phyloP scores from a whole-genome alignment of 1,139 yeast species.

The Protomyces macrosporus region DNA sequence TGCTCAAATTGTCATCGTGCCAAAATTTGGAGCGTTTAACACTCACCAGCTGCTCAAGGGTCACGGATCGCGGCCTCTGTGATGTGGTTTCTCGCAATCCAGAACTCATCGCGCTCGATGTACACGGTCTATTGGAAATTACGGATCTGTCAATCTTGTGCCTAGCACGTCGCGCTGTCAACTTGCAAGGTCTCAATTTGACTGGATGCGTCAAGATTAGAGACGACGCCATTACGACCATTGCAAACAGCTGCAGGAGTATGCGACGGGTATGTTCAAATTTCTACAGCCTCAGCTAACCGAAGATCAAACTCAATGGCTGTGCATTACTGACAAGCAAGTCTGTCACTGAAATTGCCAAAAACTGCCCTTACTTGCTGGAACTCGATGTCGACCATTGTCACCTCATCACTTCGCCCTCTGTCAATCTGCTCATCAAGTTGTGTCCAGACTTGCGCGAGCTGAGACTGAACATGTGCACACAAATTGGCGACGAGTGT shows the following conservation, averaged over 20 bases:
- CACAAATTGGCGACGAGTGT: slow-evolving; percentile 15
- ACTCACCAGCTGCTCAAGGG: slow-evolving; percentile 67
- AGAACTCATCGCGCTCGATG: slow-evolving; percentile 75
- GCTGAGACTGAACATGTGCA: slow-evolving; percentile 50
- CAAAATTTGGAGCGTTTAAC: slow-evolving; percentile 78
- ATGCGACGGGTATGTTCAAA: slow-evolving; percentile 50
- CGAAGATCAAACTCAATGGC: slow-evolving; percentile 61
- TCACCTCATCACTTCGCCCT: slow-evolving; percentile 61
- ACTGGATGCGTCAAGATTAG: slow-evolving; percentile 72
- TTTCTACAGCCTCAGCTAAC: not conserved
- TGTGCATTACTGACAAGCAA: slow-evolving; percentile 63
- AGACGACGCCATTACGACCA: slow-evolving; percentile 56
- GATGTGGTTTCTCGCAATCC: slow-evolving; percentile 60
- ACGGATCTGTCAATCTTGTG: slow-evolving; percentile 64
- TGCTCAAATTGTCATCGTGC: slow-evolving; percentile 51
- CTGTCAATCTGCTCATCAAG: slow-evolving; percentile 57
- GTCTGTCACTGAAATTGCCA: slow-evolving; percentile 59
- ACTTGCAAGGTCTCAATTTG: slow-evolving; percentile 85
- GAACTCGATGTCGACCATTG: slow-evolving; percentile 88
- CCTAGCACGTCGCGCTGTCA: slow-evolving; percentile 65
- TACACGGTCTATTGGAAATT: slow-evolving; percentile 71
- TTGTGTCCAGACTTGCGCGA: slow-evolving; percentile 70
- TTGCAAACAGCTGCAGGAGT: slow-evolving; percentile 63
- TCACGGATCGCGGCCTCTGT: slow-evolving; percentile 59
- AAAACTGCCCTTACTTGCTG: slow-evolving; percentile 69